Conservation (phyloP, 106 monocot genomes). For the Allium fistulosum region DNA sequence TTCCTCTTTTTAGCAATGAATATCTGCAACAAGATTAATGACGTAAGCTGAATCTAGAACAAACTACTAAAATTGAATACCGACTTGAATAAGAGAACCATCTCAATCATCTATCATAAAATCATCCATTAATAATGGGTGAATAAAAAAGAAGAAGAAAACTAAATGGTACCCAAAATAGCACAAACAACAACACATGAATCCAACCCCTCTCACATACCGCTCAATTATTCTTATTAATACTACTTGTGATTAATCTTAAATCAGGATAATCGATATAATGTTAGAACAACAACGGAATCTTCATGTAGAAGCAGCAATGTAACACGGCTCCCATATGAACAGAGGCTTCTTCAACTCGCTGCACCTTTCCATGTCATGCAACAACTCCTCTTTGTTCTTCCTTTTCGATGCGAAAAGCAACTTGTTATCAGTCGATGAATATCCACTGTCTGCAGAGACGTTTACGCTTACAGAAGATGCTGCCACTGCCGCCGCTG, state of each 20-base stretch:
- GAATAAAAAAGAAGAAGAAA: not conserved
- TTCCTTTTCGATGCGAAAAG: slow-evolving; percentile 52
- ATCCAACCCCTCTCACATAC: not conserved
- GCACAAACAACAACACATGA: not conserved
- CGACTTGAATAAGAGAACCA: not conserved
- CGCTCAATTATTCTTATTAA: not conserved
- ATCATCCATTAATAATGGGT: not conserved
- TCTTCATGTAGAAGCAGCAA: slow-evolving; percentile 55
- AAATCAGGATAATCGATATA: not conserved
- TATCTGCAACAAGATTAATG: no score
- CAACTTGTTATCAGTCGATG: slow-evolving; percentile 33
- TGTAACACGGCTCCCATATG: slow-evolving; percentile 86
- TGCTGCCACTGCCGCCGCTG: slow-evolving; percentile 44
- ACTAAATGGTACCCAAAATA: slow-evolving; percentile 1
- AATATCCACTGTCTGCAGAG: not conserved
- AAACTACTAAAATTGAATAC: no score
- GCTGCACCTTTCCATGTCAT: slow-evolving; percentile 72
- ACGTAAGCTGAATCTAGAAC: no score
- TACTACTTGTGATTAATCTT: not conserved
- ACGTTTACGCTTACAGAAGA: slow-evolving; percentile 21
- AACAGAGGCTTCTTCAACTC: slow-evolving; percentile 70
- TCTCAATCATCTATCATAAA: slow-evolving; percentile 2
- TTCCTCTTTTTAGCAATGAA: no score
- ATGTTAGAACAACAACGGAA: not conserved
- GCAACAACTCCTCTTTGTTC: slow-evolving; percentile 57